A percentile compares a stretch with the other conserved stretches of the same genome.
Evolutionary conservation across 2,329 filamentous ascomycete genomes (phyloP).

Genomic region (Diaporthe vaccinii): DNA sequence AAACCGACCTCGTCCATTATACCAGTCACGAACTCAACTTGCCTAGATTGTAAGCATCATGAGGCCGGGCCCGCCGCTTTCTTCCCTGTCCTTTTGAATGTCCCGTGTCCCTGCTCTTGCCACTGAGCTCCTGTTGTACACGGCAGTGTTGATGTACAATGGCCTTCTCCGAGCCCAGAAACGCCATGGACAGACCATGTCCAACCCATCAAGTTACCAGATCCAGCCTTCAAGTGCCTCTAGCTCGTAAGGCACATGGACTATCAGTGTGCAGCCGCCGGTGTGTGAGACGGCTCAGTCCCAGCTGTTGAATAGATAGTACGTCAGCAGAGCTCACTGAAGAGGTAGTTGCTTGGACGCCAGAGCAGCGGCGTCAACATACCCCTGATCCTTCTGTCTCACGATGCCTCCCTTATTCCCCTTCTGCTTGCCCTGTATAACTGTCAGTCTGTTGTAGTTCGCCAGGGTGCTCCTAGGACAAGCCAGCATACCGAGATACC

Average conservation of each 20-base stretch:
- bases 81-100: neutral
- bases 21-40: conserved; percentile 4
- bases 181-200: conserved; percentile 7
- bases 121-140: conserved; percentile 31
- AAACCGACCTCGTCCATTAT: neutral
- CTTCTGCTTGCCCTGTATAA: conserved; percentile 75
- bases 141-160: conserved; percentile 31
- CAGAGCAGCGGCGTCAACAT: conserved; percentile 50
- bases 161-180: conserved; percentile 4
- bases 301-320: conserved; percentile 1
- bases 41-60: neutral
- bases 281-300: conserved; percentile 12
- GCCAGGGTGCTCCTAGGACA: neutral
- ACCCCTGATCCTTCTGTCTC: conserved; percentile 86
- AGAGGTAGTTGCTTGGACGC: neutral
- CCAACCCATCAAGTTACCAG: neutral
- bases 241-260: neutral
- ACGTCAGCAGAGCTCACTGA: neutral
- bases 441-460: conserved; percentile 31
- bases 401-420: conserved; percentile 76
- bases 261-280: neutral
- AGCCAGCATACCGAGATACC: conserved; percentile 77
- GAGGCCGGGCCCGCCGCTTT: neutral
- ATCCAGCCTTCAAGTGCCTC: neutral
- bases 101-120: conserved; percentile 4